Evolutionary conservation across 768 basidiomycete species (phyloP).

Genomic region (Amanita fuliginea): DNA sequence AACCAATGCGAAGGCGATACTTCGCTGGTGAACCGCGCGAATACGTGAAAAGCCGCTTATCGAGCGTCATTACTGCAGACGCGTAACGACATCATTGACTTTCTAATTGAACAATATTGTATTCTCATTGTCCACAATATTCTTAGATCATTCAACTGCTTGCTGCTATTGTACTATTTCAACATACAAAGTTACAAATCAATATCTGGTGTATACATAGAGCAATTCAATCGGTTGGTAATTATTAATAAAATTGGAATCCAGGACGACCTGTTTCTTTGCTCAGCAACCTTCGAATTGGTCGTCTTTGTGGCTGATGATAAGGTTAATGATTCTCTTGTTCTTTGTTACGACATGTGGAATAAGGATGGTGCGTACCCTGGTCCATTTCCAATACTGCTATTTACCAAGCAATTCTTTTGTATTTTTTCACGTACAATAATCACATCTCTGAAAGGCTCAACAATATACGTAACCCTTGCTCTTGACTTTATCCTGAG

Average conservation of each 20-base stretch:
- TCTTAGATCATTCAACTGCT: constrained; percentile 3
- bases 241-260: background rate
- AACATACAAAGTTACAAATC: background rate
- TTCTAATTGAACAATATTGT: constrained; percentile 1
- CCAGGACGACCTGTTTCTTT: too few relatives aligned
- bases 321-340: too few relatives aligned
- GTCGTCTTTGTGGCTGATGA: too few relatives aligned
- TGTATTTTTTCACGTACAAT: too few relatives aligned
- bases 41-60: constrained; percentile 45
- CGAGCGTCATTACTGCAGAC: constrained; percentile 38
- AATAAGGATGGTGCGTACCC: too few relatives aligned
- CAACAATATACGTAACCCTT: background rate
- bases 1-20: constrained; percentile 35
- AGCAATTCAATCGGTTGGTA: background rate
- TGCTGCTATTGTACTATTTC: constrained; percentile 3
- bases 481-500: background rate
- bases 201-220: constrained; percentile 1
- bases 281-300: background rate
- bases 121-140: background rate
- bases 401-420: background rate
- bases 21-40: constrained; percentile 19
- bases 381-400: background rate
- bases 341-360: too few relatives aligned
- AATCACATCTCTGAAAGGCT: background rate
- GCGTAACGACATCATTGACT: constrained; percentile 10